phyloP scores from a whole-genome alignment of 2,329 filamentous ascomycete species.

The Exophiala spinifera region DNA sequence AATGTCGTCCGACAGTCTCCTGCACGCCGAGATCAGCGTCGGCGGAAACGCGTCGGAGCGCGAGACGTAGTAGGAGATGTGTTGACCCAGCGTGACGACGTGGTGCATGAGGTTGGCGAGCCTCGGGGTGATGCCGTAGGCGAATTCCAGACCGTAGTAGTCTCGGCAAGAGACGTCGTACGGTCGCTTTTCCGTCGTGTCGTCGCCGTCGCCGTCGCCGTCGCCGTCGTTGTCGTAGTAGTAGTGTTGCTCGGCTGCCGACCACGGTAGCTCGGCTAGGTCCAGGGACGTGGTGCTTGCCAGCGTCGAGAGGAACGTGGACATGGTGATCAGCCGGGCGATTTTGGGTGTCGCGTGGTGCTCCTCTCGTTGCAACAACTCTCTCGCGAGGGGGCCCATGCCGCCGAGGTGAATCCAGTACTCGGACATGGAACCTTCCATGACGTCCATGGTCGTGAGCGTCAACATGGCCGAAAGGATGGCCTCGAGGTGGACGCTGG shows the following conservation, averaged over 20 bases:
- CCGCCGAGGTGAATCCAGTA: slow-evolving; percentile 28
- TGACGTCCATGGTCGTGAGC: slow-evolving; percentile 27
- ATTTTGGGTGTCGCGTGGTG: slow-evolving; percentile 7
- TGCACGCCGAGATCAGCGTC: slow-evolving; percentile 7
- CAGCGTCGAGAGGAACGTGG: slow-evolving; percentile 25
- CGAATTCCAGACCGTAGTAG: slow-evolving; percentile 20
- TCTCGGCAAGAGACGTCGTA: slow-evolving; percentile 5
- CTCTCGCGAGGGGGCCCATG: slow-evolving; percentile 15
- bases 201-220: too few relatives aligned
- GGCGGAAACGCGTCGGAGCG: slow-evolving; percentile 9
- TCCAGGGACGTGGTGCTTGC: slow-evolving; percentile 23
- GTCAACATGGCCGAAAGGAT: slow-evolving; percentile 27
- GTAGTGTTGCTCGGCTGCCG: neutral
- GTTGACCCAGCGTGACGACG: slow-evolving; percentile 7
- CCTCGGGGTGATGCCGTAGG: slow-evolving; percentile 27
- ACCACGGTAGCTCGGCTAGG: slow-evolving; percentile 10
- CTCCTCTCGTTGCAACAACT: neutral
- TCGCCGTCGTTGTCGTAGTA: too few relatives aligned
- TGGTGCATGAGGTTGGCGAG: slow-evolving; percentile 24
- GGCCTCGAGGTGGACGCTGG: slow-evolving; percentile 4
- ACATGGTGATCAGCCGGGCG: slow-evolving; percentile 24
- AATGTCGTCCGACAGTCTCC: slow-evolving; percentile 3
- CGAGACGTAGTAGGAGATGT: slow-evolving; percentile 22
- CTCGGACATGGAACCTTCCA: slow-evolving; percentile 27
- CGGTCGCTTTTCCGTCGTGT: slow-evolving; percentile 5